phyloP scores from a whole-genome alignment of 805 yeast species.

The Torulaspora microellipsoides region DNA sequence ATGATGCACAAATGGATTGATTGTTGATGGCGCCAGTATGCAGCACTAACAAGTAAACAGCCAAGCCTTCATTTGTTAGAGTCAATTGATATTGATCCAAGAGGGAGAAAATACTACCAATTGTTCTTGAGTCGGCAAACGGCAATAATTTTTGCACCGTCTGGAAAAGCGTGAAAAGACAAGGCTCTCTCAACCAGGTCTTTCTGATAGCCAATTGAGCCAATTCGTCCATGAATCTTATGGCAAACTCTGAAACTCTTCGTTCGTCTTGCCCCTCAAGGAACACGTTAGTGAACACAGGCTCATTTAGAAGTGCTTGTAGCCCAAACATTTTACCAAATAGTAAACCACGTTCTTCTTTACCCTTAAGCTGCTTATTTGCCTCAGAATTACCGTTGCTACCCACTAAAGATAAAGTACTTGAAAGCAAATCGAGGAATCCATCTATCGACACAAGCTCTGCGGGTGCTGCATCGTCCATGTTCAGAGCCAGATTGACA shows the following conservation, averaged over 20 bases:
- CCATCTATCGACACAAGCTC: conserved; percentile 19
- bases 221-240: conserved; percentile 42
- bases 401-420: conserved; percentile 38
- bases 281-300: conserved; percentile 32
- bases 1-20: conserved; percentile 1
- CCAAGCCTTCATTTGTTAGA: conserved; percentile 73
- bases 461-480: conserved; percentile 13
- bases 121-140: conserved; percentile 17
- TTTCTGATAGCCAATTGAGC: conserved; percentile 58
- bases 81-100: conserved; percentile 53
- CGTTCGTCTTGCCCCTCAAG: conserved; percentile 26
- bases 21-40: conserved; percentile 9
- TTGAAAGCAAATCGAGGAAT: conserved; percentile 21
- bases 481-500: conserved; percentile 35
- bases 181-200: conserved; percentile 83
- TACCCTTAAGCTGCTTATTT: conserved; percentile 57
- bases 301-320: conserved; percentile 63
- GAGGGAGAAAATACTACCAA: conserved; percentile 36
- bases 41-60: conserved; percentile 48
- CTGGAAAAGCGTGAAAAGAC: conserved; percentile 64
- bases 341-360: conserved; percentile 70
- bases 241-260: conserved; percentile 30
- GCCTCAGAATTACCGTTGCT: conserved; percentile 39
- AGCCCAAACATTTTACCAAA: conserved; percentile 86
- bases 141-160: conserved; percentile 37